Percentiles rank a stretch among this genome's conserved stretches.
Evolutionary conservation across 1,139 yeast species (phyloP).

Genomic region (Geotrichum aggregatum): DNA sequence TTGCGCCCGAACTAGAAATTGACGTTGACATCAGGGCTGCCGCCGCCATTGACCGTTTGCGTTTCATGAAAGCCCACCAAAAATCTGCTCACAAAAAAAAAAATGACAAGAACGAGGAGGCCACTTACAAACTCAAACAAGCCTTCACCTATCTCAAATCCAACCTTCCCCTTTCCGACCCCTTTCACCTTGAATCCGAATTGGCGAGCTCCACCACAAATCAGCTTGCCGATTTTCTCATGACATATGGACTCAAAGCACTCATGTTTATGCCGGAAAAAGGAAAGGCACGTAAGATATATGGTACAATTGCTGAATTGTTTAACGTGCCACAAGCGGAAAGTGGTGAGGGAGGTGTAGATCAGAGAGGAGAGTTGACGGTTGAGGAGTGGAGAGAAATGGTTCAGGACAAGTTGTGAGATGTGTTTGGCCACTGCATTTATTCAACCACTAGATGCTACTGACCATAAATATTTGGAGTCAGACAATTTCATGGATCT

Average conservation of each 20-base stretch:
- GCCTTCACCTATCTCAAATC: background rate
- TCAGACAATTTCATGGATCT: too few relatives aligned
- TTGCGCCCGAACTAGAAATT: too few relatives aligned
- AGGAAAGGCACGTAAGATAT: conserved; percentile 1
- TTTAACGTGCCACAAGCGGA: background rate
- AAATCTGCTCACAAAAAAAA: background rate
- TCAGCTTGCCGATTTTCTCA: background rate
- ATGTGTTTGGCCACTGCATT: background rate
- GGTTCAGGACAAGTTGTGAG: background rate
- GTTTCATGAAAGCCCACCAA: background rate
- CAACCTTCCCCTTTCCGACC: background rate
- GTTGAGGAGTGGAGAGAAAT: conserved; percentile 3
- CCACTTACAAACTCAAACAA: background rate
- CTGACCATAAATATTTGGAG: too few relatives aligned
- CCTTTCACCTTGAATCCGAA: background rate
- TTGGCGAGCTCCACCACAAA: background rate
- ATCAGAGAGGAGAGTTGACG: background rate
- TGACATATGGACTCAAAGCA: conserved; percentile 6
- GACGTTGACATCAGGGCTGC: too few relatives aligned
- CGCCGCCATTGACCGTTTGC: background rate
- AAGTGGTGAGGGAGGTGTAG: background rate
- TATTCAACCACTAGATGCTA: background rate
- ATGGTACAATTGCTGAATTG: conserved; percentile 3
- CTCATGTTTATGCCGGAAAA: conserved; percentile 1
- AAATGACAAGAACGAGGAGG: background rate